A percentile compares a stretch with the other conserved stretches of the same genome.
Evolutionary conservation across 768 basidiomycete species (phyloP).

Genomic region (Boletus rubropictus): DNA sequence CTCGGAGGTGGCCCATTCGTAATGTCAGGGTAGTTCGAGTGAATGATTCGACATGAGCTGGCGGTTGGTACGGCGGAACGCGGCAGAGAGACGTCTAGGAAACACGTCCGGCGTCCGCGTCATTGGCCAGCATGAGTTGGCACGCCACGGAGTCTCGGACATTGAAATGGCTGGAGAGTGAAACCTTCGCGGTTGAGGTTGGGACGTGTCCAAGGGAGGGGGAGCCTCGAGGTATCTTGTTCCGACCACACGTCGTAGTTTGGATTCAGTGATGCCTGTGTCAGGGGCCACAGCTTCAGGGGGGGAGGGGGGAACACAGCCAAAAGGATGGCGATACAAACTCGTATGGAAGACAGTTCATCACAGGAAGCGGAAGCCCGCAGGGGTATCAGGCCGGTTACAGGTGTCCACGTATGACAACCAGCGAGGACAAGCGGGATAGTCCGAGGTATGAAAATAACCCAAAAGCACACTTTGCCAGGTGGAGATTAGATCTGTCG

Average conservation of each 20-base stretch:
- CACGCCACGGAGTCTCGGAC: constrained; percentile 30
- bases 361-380: constrained; percentile 29
- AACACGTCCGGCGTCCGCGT: neutral
- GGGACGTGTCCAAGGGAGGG: neutral
- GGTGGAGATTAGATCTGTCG: constrained; percentile 25
- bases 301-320: constrained; percentile 3
- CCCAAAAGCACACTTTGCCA: constrained; percentile 7
- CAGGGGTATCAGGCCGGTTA: constrained; percentile 11
- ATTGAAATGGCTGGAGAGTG: constrained; percentile 20
- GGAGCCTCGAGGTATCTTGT: constrained; percentile 12
- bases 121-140: neutral
- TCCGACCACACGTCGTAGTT: neutral
- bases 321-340: constrained; percentile 13
- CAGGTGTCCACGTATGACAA: constrained; percentile 6
- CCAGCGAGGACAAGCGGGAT: constrained; percentile 12
- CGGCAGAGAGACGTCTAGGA: neutral
- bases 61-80: constrained; percentile 6
- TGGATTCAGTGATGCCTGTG: neutral
- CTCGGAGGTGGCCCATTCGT: constrained; percentile 7
- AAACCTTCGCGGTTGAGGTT: constrained; percentile 29
- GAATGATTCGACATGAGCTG: constrained; percentile 10
- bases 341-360: constrained; percentile 16
- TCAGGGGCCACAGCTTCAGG: constrained; percentile 9
- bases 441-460: constrained; percentile 23
- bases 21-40: constrained; percentile 9